These are phyloP conservation scores for Talaromyces adpressus DNA, from an alignment of 495 filamentous ascomycete genomes.

Conservation along the genomic window DNA sequence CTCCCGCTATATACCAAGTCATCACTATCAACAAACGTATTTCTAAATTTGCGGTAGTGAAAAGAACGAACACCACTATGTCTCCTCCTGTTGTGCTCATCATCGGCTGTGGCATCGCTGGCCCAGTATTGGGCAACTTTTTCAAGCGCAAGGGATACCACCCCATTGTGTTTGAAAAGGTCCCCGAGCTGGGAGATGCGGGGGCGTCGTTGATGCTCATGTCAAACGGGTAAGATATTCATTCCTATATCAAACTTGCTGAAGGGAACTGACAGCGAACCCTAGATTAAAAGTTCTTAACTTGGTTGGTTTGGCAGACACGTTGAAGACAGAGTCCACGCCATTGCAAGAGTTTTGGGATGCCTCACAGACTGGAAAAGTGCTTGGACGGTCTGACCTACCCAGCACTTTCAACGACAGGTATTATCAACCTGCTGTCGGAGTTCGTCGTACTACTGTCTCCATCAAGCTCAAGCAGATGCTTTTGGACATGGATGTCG, in stretches of 20 bases:
- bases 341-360: too few relatives aligned
- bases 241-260: too few relatives aligned
- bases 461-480: conserved; percentile 10
- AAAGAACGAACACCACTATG: too few relatives aligned
- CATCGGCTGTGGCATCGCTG: conserved; percentile 18
- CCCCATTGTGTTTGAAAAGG: conserved; percentile 20
- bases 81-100: conserved; percentile 14
- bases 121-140: conserved; percentile 15
- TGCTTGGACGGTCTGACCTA: conserved; percentile 5
- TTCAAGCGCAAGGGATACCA: conserved; percentile 17
- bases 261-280: too few relatives aligned
- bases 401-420: conserved; percentile 3
- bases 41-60: too few relatives aligned
- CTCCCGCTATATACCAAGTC: too few relatives aligned
- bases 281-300: too few relatives aligned
- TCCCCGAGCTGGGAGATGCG: conserved; percentile 13
- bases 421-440: conserved; percentile 10
- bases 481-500: conserved; percentile 6
- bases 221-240: conserved; percentile 16
- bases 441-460: conserved; percentile 9
- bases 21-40: too few relatives aligned
- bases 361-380: too few relatives aligned
- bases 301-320: too few relatives aligned
- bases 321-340: too few relatives aligned
- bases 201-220: conserved; percentile 18